Conservation (phyloP, 108 stramenopile species). For the Nitzschia sp. region DNA sequence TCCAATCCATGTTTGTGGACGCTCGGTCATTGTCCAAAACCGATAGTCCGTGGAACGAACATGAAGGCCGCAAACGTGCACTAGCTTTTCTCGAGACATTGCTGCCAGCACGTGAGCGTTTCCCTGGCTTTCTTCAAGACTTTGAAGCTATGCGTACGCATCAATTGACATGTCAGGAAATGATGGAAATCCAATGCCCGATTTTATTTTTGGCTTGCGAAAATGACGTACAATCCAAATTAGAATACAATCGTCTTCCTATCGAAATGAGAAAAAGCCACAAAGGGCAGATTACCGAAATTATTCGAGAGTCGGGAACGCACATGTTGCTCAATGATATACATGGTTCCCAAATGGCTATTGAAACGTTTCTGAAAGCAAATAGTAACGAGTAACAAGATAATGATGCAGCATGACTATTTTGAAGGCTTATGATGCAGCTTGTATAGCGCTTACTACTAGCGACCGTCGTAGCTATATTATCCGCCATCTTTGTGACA, state of each 20-base stretch:
- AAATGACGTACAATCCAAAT: background rate
- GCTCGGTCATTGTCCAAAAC: background rate
- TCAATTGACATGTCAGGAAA: background rate
- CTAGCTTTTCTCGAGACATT: background rate
- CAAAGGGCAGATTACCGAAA: background rate
- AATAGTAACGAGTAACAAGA: too few relatives aligned
- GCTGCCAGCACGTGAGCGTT: background rate
- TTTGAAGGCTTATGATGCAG: too few relatives aligned
- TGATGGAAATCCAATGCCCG: background rate
- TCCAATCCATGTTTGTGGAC: background rate
- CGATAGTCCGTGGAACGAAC: background rate
- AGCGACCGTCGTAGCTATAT: too few relatives aligned
- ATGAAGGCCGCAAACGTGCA: background rate
- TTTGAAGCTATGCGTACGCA: background rate
- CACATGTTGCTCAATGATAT: background rate
- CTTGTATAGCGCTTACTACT: too few relatives aligned
- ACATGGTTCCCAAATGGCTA: background rate
- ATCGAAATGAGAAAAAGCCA: background rate
- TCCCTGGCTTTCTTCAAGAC: background rate
- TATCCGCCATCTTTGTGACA: too few relatives aligned
- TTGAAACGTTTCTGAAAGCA: background rate
- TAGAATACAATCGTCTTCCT: background rate
- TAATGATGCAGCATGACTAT: too few relatives aligned
- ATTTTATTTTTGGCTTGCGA: background rate
- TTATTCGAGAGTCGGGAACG: background rate